Evolutionary conservation across 2,329 filamentous ascomycete genomes (phyloP), one percentile per base, ranked within the genome.

Genomic region (Neopestalotiopsis clavispora): DNA sequence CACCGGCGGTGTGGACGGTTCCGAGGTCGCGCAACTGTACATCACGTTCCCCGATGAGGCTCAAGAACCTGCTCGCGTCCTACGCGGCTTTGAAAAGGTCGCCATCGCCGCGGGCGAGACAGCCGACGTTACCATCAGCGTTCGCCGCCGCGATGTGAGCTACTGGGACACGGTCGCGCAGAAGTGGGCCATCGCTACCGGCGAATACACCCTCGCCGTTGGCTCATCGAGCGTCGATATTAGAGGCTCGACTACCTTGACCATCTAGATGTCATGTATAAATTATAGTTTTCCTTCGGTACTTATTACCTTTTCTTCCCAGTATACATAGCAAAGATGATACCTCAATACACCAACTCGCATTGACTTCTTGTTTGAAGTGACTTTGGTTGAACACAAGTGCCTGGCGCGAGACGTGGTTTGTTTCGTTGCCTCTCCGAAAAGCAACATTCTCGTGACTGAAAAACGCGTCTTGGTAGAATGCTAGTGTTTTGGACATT

Each of bases 11-110:
- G 81, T 89, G 0, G 78, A 80, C 2, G 91, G 91, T 23, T 90
- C 91, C 71, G 89, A 92, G 71, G 88, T 93, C 0, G 84, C 88
- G 0, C 92, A 94, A 83, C 79, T 93, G 4, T 87, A 86, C 74
- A 74, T 87, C 23, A 78, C 80, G 7, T 79, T 84, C 62, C 83
- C 85, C 4, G 73, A 79, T 40, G 75, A 79, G 10, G 79, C 80
- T 28, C 79, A 78, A 4, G 71, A 78, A 2, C 78, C 81, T 2
- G 84, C 84, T 59, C 79, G 80, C 69, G 88, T 90, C 75, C 82
- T 92, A 4, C 83, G 90, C 20, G 89, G 90, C 4, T 92, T 92
- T 73, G 84, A 85, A 69, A 91, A 92, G 79, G 80, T 90, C 5
- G 76, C 76, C 17, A 75, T 92, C 20, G 79, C 79, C 4, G 75